Percentiles rank a stretch among this genome's conserved stretches.
Evolutionary conservation across 2,329 filamentous ascomycete species (phyloP).

Genomic region (Verticillium nonalfalfae): DNA sequence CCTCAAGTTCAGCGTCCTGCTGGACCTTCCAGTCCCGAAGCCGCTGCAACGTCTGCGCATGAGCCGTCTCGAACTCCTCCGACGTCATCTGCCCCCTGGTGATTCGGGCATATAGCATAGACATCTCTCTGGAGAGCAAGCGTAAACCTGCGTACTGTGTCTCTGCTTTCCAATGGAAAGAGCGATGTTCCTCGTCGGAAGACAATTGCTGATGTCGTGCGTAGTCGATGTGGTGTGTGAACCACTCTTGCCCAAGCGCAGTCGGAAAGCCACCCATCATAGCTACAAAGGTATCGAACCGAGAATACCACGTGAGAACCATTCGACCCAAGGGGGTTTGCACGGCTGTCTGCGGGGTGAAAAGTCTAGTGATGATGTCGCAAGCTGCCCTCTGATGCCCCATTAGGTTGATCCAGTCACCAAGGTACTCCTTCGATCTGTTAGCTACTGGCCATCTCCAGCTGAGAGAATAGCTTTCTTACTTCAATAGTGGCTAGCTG

Average conservation of each 20-base stretch:
- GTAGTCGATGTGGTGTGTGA: conserved; percentile 56
- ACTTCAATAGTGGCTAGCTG: conserved; percentile 94
- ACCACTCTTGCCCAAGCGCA: conserved; percentile 73
- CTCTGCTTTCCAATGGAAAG: conserved; percentile 59
- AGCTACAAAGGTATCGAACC: conserved; percentile 80
- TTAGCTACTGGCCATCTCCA: conserved; percentile 11
- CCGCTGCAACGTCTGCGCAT: conserved; percentile 42
- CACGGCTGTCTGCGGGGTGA: conserved; percentile 69
- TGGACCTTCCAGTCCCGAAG: conserved; percentile 45
- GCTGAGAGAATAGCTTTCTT: conserved; percentile 17
- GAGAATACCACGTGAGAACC: conserved; percentile 81
- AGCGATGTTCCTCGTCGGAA: conserved; percentile 24
- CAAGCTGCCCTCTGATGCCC: conserved; percentile 88
- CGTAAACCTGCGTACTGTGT: conserved; percentile 60
- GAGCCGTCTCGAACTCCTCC: conserved; percentile 59
- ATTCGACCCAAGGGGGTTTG: conserved; percentile 64
- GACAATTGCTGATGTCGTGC: conserved; percentile 50
- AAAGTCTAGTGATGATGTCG: conserved; percentile 71
- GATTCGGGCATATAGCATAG: conserved; percentile 66
- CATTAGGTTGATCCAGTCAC: conserved; percentile 91
- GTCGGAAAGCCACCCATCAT: conserved; percentile 76
- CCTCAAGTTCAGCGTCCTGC: conserved; percentile 56
- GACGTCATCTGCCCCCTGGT: conserved; percentile 57
- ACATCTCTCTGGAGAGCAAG: conserved; percentile 73
- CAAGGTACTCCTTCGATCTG: conserved; percentile 72